A percentile compares a stretch with the other conserved stretches of the same genome.
These are phyloP conservation scores for Pleurozium schreberi DNA, from an alignment of 225 moss, liverwort and hornwort genomes.

Conservation along the genomic window DNA sequence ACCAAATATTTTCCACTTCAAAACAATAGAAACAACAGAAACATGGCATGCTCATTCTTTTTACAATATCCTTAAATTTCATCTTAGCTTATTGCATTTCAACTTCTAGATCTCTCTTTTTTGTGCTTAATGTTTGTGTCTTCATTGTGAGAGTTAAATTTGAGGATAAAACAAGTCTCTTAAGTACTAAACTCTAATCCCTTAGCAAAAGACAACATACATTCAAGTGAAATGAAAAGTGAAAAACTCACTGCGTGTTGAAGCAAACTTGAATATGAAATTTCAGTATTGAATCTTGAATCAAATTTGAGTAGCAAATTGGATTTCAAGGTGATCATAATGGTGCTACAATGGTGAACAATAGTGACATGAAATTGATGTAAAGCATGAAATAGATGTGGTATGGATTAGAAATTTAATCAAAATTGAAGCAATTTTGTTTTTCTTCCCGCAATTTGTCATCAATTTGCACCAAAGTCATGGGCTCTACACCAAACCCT, in stretches of 20 bases:
- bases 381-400: not conserved
- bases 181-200: not conserved
- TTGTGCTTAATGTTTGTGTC: fast-evolving
- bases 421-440: fast-evolving
- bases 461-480: no score
- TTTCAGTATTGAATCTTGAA: no score
- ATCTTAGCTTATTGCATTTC: not conserved
- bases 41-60: not conserved
- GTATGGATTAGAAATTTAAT: not conserved
- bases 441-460: no score
- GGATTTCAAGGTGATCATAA: not conserved
- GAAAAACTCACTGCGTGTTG: not conserved
- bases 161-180: fast-evolving
- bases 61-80: not conserved
- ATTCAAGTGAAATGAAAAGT: not conserved
- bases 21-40: not conserved
- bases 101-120: not conserved
- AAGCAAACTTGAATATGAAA: not conserved
- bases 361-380: no score
- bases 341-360: not conserved
- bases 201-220: not conserved
- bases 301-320: fast-evolving
- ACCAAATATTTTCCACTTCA: fast-evolving
- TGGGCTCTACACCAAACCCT: no score
- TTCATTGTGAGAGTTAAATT: not conserved